Evolutionary conservation across 169 alveolate species (phyloP).

Genomic region (Plasmodium berghei): DNA sequence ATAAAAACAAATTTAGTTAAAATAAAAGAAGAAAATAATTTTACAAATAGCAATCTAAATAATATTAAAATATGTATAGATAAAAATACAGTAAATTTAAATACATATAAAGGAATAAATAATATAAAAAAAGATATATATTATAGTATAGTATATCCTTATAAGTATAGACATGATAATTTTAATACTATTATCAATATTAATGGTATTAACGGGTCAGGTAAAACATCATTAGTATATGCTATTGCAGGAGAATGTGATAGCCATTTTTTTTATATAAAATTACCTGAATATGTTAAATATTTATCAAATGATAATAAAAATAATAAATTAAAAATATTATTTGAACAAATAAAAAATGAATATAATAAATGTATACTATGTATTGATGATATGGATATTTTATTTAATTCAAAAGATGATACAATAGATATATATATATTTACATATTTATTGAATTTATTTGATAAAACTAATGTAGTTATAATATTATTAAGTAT

Average conservation of each 20-base stretch:
- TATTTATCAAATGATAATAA: conserved; percentile 45
- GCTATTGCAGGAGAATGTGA: conserved; percentile 93
- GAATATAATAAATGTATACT: conserved; percentile 51
- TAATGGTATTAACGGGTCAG: conserved; percentile 98
- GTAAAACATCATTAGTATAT: conserved; percentile 96
- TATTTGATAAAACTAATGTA: conserved; percentile 57
- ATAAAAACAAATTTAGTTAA: background rate
- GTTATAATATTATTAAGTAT: conserved; percentile 50
- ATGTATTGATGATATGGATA: conserved; percentile 73
- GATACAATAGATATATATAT: conserved; percentile 59
- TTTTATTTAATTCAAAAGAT: conserved; percentile 48
- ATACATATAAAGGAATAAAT: conserved; percentile 41
- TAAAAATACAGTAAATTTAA: conserved; percentile 6
- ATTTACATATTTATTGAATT: conserved; percentile 46
- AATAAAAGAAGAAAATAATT: conserved; percentile 3
- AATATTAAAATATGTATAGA: conserved; percentile 4
- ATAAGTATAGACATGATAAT: conserved; percentile 25
- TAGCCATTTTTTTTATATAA: conserved; percentile 84
- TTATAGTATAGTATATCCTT: conserved; percentile 67
- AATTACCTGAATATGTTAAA: conserved; percentile 80
- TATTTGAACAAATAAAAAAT: conserved; percentile 65
- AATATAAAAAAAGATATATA: conserved; percentile 59
- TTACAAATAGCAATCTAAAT: background rate
- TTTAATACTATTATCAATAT: conserved; percentile 44
- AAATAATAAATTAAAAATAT: conserved; percentile 55